Base-by-base conservation (phyloP, 2,329 filamentous ascomycete species). In the Exophiala aquamarina region DNA sequence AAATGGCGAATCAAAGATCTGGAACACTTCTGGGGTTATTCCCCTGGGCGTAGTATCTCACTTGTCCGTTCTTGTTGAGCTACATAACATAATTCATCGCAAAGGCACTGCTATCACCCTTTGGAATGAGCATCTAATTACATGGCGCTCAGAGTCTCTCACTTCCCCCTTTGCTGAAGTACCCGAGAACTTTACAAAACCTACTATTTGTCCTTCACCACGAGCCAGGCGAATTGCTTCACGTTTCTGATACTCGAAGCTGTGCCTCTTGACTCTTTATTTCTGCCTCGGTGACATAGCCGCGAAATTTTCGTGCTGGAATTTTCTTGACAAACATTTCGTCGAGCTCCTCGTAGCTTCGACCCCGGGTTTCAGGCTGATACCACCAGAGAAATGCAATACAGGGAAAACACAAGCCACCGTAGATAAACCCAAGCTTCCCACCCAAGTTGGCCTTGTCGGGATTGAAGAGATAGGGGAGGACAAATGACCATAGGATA, bases 1-100 rank as follows among this genome's bases (percentile, higher is more conserved):
- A 71, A 81, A 57, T 83, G 83, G 63, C 73, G 81, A 29, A 75
- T 80, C 21, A 67, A 75, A 51, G 74, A 81, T 54, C 62, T 84
- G 52, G 54, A 70, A 31, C 61, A 62, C 41, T 66, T 69, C 46
- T 70, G 69, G 69, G 66, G 47, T 15, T 50, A 50, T 29, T 34
- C 40, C 15, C 6, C 23, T 6, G 23, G 11, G 11, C 23, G 23
- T 6, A 6, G 23, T 26, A 26, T 11, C 23, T 6, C 23, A 11
- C n/a, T n/a, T n/a, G n/a, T n/a, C n/a, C n/a, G n/a, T n/a, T n/a
- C n/a, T n/a, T n/a, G n/a, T n/a, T n/a, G n/a, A n/a, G n/a, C n/a
- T n/a, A n/a, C n/a, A n/a, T n/a, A n/a, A n/a, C n/a, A n/a, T n/a
- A n/a, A n/a, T n/a, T n/a, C n/a, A n/a, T n/a, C n/a, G n/a, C n/a